These are phyloP conservation scores for Trichoderma simmonsii DNA, from an alignment of 2,329 filamentous ascomycete genomes.

Conservation along the genomic window DNA sequence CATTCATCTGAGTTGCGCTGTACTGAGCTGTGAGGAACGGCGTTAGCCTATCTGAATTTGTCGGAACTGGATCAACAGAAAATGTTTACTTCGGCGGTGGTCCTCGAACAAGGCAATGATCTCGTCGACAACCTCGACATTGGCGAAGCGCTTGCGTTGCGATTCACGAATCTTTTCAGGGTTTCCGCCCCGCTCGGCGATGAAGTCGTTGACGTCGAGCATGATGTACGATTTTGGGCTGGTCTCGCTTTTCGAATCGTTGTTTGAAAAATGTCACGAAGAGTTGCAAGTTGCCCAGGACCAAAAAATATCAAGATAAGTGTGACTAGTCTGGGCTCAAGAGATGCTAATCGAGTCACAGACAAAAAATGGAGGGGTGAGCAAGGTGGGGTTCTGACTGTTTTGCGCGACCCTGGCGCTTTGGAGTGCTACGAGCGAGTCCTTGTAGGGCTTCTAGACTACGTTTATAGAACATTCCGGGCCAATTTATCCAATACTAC, in stretches of 20 bases:
- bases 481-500: neutral
- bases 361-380: constrained; percentile 12
- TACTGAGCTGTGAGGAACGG: constrained; percentile 56
- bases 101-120: constrained; percentile 85
- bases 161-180: constrained; percentile 89
- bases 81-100: constrained; percentile 66
- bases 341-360: neutral
- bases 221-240: constrained; percentile 42
- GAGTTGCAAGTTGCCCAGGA: neutral
- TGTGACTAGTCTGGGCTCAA: neutral
- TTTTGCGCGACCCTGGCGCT: neutral
- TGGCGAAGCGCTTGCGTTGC: constrained; percentile 76
- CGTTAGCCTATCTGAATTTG: neutral
- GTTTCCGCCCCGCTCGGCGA: constrained; percentile 84
- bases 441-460: neutral
- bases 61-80: constrained; percentile 23
- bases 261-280: neutral
- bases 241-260: neutral
- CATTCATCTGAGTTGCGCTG: constrained; percentile 73
- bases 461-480: neutral
- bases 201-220: constrained; percentile 77
- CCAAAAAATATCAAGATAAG: neutral
- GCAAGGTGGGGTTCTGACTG: constrained; percentile 10
- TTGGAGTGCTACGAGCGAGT: neutral
- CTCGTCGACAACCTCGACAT: constrained; percentile 83